Percentiles rank a stretch among this genome's conserved stretches.
These are phyloP conservation scores for Nigrospora sphaerica DNA, from an alignment of 2,329 filamentous ascomycete species.

Conservation along the genomic window DNA sequence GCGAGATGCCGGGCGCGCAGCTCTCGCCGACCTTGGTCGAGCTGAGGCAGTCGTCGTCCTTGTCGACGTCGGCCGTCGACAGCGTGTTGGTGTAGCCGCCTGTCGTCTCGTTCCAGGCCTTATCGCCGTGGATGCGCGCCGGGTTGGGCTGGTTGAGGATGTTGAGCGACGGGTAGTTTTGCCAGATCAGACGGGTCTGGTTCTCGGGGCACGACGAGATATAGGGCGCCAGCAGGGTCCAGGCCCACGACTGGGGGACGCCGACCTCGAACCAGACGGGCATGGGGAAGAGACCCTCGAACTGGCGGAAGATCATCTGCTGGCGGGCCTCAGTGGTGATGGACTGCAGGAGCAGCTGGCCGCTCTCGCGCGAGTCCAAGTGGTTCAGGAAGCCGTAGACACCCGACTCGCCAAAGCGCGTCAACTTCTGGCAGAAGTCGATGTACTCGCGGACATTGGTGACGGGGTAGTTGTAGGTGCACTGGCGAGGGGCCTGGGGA, in stretches of 20 bases:
- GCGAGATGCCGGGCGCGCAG: slow-evolving; percentile 58
- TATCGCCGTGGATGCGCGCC: slow-evolving; percentile 56
- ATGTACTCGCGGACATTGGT: slow-evolving; percentile 68
- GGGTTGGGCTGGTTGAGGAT: slow-evolving; percentile 74
- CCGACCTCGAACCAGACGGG: slow-evolving; percentile 76
- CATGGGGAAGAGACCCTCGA: slow-evolving; percentile 73
- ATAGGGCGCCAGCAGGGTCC: slow-evolving; percentile 75
- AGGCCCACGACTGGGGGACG: slow-evolving; percentile 78
- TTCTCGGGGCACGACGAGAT: slow-evolving; percentile 69
- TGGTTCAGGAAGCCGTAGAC: slow-evolving; percentile 78
- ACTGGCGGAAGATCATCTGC: slow-evolving; percentile 79
- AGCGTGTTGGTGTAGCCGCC: slow-evolving; percentile 52
- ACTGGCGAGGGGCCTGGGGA: slow-evolving; percentile 60
- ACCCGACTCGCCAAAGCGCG: slow-evolving; percentile 70
- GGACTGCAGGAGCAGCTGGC: slow-evolving; percentile 65
- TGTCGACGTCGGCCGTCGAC: slow-evolving; percentile 34
- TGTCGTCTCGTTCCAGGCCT: slow-evolving; percentile 56
- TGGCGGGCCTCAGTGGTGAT: slow-evolving; percentile 76
- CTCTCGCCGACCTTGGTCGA: slow-evolving; percentile 44
- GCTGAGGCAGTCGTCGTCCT: slow-evolving; percentile 49
- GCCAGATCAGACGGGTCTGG: slow-evolving; percentile 71
- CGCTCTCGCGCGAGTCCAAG: slow-evolving; percentile 68
- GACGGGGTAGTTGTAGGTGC: slow-evolving; percentile 77
- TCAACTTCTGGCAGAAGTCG: slow-evolving; percentile 82
- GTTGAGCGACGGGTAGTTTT: slow-evolving; percentile 70